Evolutionary conservation across 495 filamentous ascomycete species (phyloP).

Genomic region (Penicillium argentinense): DNA sequence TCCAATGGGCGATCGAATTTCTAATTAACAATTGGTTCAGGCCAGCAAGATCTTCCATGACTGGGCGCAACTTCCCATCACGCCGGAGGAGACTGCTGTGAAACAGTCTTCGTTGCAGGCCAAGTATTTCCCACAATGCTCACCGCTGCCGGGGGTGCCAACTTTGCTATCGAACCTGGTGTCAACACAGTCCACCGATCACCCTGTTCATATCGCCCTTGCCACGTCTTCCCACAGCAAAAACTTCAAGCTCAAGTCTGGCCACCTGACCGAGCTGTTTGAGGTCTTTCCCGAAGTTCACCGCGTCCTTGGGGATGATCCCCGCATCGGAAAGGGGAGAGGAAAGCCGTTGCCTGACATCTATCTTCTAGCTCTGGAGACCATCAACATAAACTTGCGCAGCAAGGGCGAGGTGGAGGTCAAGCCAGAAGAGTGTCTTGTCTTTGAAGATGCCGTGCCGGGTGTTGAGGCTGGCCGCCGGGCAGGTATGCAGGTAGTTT

Average conservation of each 20-base stretch:
- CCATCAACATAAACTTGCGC: conserved; percentile 71
- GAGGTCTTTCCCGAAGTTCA: conserved; percentile 63
- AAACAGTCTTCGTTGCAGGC: conserved; percentile 62
- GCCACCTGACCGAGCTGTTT: conserved; percentile 73
- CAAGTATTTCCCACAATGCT: conserved; percentile 67
- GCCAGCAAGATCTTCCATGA: conserved; percentile 60
- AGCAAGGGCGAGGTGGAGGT: conserved; percentile 64
- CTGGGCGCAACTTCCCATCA: conserved; percentile 87
- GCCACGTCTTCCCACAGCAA: conserved; percentile 71
- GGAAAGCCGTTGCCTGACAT: conserved; percentile 97
- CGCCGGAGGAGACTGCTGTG: conserved; percentile 58
- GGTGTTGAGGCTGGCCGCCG: conserved; percentile 89
- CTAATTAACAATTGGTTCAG: conserved; percentile 13
- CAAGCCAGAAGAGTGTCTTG: conserved; percentile 81
- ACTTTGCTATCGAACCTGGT: conserved; percentile 59
- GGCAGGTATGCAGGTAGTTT: conserved; percentile 93
- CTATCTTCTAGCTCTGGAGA: conserved; percentile 81
- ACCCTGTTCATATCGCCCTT: conserved; percentile 75
- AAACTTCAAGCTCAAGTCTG: conserved; percentile 81
- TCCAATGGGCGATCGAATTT: not conserved
- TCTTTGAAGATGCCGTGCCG: conserved; percentile 93
- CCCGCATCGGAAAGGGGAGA: conserved; percentile 70
- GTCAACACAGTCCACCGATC: conserved; percentile 38
- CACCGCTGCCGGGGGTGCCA: conserved; percentile 76
- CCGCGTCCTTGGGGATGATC: conserved; percentile 83